Base-by-base conservation (phyloP, 2,329 filamentous ascomycete genomes). In the Talaromyces verruculosus region DNA sequence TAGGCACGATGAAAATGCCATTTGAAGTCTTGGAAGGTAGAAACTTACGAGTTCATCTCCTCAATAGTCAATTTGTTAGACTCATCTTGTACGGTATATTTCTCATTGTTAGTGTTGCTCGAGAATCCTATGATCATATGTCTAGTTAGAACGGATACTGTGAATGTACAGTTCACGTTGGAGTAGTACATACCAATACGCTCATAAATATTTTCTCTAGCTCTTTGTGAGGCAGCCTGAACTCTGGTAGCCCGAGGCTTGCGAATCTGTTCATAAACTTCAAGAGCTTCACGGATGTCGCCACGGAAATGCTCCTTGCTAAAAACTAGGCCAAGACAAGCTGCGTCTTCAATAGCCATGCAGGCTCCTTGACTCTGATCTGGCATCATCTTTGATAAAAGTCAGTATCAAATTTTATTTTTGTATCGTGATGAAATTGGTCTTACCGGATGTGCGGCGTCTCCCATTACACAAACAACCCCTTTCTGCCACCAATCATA, bases 311-410 rank as follows among this genome's bases (percentile, higher is more conserved):
- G 77, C 0, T 76, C 70, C 62, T 77, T 76, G 73, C 77, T 83
- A 72, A 90, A 89, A 0, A 90, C 66, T 17, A 89, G 85, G 0
- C 88, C 88, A 0, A 90, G 74, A 0, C 86, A 86, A 0, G 85
- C 88, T 0, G 87, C 86, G 67, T 90, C 88, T 72, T 90, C 88
- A 53, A 89, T 88, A 0, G 88, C 87, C 86, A 88, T 88, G 69
- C 87, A 89, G 0, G 88, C 88, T 3, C 88, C 88, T 74, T 91
- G 88, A 65, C 85, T 88, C 72, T 90, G 88, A 71, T 91, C 84
- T 0, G 88, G 87, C 84, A 90, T 86, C 86, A 89, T 89, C 64
- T 65, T 57, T 15, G 33, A 39, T 1, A 15, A 22, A 39, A 57
- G 11, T 57, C 5, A 39, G 53, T 22, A 22, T 37, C 4, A 17